These are phyloP conservation scores for Gryganskiella cystojenkinii DNA, from an alignment of 192 early-diverging fungal species.

Conservation along the genomic window DNA sequence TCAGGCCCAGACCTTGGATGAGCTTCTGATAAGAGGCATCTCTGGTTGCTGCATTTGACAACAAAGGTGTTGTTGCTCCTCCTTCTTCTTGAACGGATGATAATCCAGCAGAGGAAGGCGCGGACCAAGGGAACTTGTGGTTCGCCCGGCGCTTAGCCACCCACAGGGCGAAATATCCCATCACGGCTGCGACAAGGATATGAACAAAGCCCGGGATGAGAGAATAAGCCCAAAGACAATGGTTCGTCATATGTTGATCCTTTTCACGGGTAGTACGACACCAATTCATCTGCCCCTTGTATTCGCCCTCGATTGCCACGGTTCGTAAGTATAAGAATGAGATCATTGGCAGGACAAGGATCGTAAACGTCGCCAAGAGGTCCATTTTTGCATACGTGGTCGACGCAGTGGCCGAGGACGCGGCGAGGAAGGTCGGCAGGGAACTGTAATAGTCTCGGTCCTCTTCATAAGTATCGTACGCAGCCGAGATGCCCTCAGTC, in stretches of 20 bases:
- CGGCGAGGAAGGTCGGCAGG: constrained; percentile 24
- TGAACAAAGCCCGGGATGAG: constrained; percentile 31
- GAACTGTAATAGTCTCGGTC: constrained; percentile 1
- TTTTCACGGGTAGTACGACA: constrained; percentile 18
- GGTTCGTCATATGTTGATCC: constrained; percentile 41
- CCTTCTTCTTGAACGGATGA: neutral
- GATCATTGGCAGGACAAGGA: constrained; percentile 27
- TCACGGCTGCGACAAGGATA: neutral
- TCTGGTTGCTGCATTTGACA: neutral
- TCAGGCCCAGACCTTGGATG: constrained; percentile 3
- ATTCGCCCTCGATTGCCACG: constrained; percentile 15
- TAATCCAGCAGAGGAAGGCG: neutral
- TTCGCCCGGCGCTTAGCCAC: neutral
- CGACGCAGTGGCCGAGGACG: constrained; percentile 11
- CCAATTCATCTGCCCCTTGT: constrained; percentile 13
- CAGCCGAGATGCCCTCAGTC: too few relatives aligned
- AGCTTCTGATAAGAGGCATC: constrained; percentile 6
- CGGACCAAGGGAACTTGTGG: neutral
- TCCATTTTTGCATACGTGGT: constrained; percentile 36
- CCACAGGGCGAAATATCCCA: constrained; percentile 36
- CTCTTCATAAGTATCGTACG: too few relatives aligned
- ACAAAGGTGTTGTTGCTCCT: neutral
- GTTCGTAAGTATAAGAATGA: constrained; percentile 17
- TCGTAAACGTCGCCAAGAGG: constrained; percentile 21
- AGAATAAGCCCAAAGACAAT: constrained; percentile 38